Evolutionary conservation across 2,329 filamentous ascomycete genomes (phyloP), one percentile per base, ranked within the genome.

Genomic region (Penicillium psychrosexuale): DNA sequence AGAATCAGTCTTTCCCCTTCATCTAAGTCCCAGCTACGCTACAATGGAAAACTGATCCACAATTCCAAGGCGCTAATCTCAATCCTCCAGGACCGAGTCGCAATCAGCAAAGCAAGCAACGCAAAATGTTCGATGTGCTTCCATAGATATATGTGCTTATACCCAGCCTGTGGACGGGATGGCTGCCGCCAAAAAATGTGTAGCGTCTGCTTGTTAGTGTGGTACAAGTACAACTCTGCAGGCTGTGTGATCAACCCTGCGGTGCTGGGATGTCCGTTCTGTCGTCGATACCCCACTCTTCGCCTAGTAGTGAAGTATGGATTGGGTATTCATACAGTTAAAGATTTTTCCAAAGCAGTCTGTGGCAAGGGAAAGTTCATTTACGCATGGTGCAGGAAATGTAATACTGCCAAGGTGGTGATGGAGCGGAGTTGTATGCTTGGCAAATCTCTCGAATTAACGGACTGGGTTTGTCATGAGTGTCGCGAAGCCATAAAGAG

Each of bases 341-440:
- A 68, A 1, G 69, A 76, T 34, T 55, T 80, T 24, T 61, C 61
- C 2, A 61, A 62, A 1, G 80, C 77, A 0, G 68, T 80, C 0
- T 61, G 70, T 2, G 72, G 78, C 12, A 59, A 68, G 1, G 78
- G 73, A 2, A 66, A 65, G 1, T 80, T 75, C 73, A 76, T 81
- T 49, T 79, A 81, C 42, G 78, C 74, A 0, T 80, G 77, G 79
- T 84, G 81, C 59, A 54, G 33, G 3, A 63, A 57, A 3, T 82
- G 80, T 51, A 71, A 70, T 3, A 66, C 68, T 11, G 79, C 79
- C 4, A 74, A 72, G 58, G 68, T 68, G 53, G 74, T 71, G 47
- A 68, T 76, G 17, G 76, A 78, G 59, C 67, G 78, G 6, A 73
- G 72, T 2, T 82, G 80, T 57, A 77, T 74, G 0, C 66, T 66